Evolutionary conservation across 2,329 filamentous ascomycete genomes (phyloP).

Genomic region (Triangularia verruculosa): DNA sequence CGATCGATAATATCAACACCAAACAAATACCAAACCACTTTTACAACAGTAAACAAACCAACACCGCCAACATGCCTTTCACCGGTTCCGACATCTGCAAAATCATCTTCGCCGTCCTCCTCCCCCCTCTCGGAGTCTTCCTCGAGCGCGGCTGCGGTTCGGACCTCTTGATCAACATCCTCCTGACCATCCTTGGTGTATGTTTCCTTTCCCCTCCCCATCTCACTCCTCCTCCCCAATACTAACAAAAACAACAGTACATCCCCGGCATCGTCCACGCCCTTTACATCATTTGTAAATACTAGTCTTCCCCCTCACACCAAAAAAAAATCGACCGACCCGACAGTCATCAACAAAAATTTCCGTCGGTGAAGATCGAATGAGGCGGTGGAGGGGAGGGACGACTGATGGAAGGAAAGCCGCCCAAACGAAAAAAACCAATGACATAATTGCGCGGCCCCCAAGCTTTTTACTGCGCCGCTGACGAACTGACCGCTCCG

Average conservation of each 20-base stretch:
- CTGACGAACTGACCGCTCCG: background rate
- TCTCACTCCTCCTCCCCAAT: background rate
- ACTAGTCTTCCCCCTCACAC: slow-evolving; percentile 52
- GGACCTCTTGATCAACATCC: slow-evolving; percentile 89
- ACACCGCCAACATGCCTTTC: slow-evolving; percentile 52
- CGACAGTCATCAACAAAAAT: background rate
- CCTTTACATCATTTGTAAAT: slow-evolving; percentile 89
- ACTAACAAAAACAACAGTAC: slow-evolving; percentile 42
- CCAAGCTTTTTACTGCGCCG: background rate
- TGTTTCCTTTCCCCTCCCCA: slow-evolving; percentile 23
- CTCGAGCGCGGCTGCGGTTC: slow-evolving; percentile 87
- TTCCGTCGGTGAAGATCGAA: background rate
- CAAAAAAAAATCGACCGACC: background rate
- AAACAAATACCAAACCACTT: background rate
- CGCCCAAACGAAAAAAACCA: background rate
- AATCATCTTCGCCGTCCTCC: slow-evolving; percentile 81
- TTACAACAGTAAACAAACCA: slow-evolving; percentile 1
- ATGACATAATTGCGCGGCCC: slow-evolving; percentile 9
- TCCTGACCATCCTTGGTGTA: slow-evolving; percentile 70
- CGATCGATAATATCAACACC: background rate
- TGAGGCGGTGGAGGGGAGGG: background rate
- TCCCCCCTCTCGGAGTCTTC: slow-evolving; percentile 89
- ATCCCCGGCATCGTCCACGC: slow-evolving; percentile 89
- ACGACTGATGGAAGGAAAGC: background rate
- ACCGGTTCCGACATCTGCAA: slow-evolving; percentile 60